Evolutionary conservation across 1,139 yeast genomes (phyloP), one percentile per base, ranked within the genome.

Genomic region (Suhomyces yuchorum): DNA sequence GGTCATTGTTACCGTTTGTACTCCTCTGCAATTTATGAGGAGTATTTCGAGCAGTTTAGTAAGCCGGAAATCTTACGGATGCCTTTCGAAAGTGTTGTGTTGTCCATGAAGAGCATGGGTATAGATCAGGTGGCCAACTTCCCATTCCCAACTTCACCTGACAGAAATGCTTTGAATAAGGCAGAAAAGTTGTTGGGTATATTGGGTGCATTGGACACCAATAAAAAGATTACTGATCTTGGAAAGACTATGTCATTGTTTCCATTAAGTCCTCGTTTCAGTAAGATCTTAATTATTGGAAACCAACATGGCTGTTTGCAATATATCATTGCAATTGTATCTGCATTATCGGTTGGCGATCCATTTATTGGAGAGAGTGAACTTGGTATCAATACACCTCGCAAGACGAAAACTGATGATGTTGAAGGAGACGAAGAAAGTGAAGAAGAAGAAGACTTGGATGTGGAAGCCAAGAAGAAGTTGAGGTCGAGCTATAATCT

Each of bases 131-230:
- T 95, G 42, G 72, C 83, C 23, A 93, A 93, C 60, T 95, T 95
- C 73, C 99, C 99, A 39, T 95, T 93, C 70, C 99, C 99, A 2
- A 92, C 98, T 0, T 89, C 97, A 1, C 98, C 99, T 0, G 89
- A 86, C 43, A 70, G 85, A 50, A 44, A 49, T 0, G 73, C 87
- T 15, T 71, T 95, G 40, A 64, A 67, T 4, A 81, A 78, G 51
- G 96, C 97, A 0, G 85, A 90, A 54, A 77, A 76, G 50, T 62
- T 91, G 14, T 74, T 95, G 49, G 77, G 81, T 36, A 80, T 82
- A 51, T 70, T 95, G 37, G 97, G 97, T 8, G 99, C 99, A 0
- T 69, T 93, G 52, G 84, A 83, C 54, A 66, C 64, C 20, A 68
- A 73, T 1, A 66, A 67, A 3, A 76, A 55, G 3, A 77, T 95